These are phyloP conservation scores for Chionographis japonica DNA, from an alignment of 106 monocot genomes.

Conservation along the genomic window DNA sequence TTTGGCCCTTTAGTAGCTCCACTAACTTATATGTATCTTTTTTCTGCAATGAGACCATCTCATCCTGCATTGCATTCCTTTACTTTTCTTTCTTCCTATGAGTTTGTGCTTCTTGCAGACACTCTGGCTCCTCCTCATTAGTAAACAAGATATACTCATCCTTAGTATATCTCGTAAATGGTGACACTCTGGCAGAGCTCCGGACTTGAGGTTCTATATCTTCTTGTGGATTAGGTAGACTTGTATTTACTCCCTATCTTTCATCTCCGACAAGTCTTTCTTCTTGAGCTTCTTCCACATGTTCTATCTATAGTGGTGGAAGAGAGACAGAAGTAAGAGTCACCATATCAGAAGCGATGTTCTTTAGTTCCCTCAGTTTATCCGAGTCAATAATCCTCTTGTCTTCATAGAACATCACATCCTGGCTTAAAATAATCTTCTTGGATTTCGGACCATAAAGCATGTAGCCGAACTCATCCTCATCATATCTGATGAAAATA, in stretches of 20 bases:
- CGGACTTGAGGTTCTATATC: no score
- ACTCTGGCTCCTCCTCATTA: not conserved
- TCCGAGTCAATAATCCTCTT: not conserved
- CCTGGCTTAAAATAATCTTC: not conserved
- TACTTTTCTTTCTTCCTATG: not conserved
- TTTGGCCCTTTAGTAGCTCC: not conserved
- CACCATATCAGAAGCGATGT: not conserved
- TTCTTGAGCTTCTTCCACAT: not conserved
- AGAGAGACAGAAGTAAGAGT: not conserved
- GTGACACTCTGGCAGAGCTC: no score
- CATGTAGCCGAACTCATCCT: not conserved
- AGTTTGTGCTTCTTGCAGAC: not conserved
- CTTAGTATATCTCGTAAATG: not conserved
- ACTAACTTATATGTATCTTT: slow-evolving; percentile 11
- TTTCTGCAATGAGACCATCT: slow-evolving; percentile 6
- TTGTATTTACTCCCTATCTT: not conserved
- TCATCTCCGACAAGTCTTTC: not conserved
- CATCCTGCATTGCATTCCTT: slow-evolving; percentile 3
- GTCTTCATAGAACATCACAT: not conserved
- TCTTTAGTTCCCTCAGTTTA: not conserved
- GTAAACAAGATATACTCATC: not conserved
- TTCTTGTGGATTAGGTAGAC: no score
- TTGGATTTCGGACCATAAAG: not conserved
- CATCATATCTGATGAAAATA: not conserved
- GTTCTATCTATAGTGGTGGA: not conserved